A percentile compares a stretch with the other conserved stretches of the same genome.
These are phyloP conservation scores for Acacia crassicarpa DNA, from an alignment of 306 rosid genomes.

Conservation along the genomic window DNA sequence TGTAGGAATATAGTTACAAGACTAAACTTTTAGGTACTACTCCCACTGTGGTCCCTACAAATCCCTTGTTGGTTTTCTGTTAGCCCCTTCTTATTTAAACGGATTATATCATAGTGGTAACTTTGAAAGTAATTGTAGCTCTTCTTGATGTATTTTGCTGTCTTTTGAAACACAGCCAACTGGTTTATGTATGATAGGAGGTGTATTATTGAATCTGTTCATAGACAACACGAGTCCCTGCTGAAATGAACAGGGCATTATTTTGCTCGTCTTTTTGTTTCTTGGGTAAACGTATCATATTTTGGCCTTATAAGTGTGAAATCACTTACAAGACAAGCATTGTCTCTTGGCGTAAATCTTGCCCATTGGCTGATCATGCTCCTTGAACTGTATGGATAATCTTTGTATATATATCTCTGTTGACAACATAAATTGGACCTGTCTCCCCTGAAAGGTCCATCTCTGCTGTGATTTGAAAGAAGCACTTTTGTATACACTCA, in stretches of 20 bases:
- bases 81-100: neutral
- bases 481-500: neutral
- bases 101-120: neutral
- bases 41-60: constrained; percentile 21
- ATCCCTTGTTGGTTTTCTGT: constrained; percentile 6
- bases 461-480: neutral
- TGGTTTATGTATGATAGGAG: neutral
- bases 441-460: constrained; percentile 13
- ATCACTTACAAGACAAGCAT: neutral
- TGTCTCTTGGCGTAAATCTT: neutral
- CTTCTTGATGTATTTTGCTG: neutral
- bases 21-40: constrained; percentile 21
- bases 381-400: neutral
- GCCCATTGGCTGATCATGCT: neutral
- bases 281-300: neutral
- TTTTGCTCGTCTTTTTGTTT: neutral
- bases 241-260: neutral
- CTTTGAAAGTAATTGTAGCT: neutral
- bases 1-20: neutral
- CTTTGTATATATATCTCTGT: neutral
- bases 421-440: neutral
- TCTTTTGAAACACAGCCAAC: neutral
- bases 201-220: neutral
- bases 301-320: neutral
- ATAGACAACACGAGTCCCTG: neutral